Evolutionary conservation across 2,329 filamentous ascomycete species (phyloP), one percentile per base, ranked within the genome.

Genomic region (Neocatenulostroma microsporum): DNA sequence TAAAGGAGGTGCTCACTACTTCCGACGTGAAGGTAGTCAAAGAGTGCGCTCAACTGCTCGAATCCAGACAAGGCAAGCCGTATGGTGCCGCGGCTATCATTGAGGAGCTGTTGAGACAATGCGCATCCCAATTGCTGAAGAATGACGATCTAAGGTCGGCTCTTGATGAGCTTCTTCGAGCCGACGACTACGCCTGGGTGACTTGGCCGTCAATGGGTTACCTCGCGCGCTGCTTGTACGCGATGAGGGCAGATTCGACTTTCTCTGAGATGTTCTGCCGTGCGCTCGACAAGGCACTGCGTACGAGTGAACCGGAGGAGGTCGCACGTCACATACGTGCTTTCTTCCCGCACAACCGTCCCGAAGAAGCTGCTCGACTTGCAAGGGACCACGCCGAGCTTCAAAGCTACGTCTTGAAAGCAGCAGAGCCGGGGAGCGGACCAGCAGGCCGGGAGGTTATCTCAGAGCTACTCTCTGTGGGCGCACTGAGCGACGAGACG

Each of bases 131-230:
- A 3, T 48, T 73, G 2, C 45, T 64, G 23, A 47, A 51, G 2
- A 63, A 66, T 10, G 44, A 58, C 11, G 54, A 60, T n/a, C 59
- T 78, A 10, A 58, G 67, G 3, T 51, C 63, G 3, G 36, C 54
- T 4, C 39, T 69, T 1, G 44, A 56, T 3, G 25, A 33, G 0
- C 76, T 83, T 27, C 60, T 82, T 4, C 58, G 67, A 14, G 63
- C 74, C 1, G 66, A 79, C 42, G 64, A 82, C 11, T 64, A 73
- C 0, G 61, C 66, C 1, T 62, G 91, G 12, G 61, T 88, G 3
- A 61, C 72, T 2, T 87, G 84, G 0, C 75, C 82, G 0, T 88
- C 85, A 1, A 74, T 76, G 0, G 60, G 72, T 2, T 72, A 80
- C 34, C 58, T 94, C 0, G 64, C 87, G 6, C 73, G 78, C 0